These are phyloP conservation scores for Corynespora cassiicola DNA, from an alignment of 2,329 filamentous ascomycete species.

Conservation along the genomic window DNA sequence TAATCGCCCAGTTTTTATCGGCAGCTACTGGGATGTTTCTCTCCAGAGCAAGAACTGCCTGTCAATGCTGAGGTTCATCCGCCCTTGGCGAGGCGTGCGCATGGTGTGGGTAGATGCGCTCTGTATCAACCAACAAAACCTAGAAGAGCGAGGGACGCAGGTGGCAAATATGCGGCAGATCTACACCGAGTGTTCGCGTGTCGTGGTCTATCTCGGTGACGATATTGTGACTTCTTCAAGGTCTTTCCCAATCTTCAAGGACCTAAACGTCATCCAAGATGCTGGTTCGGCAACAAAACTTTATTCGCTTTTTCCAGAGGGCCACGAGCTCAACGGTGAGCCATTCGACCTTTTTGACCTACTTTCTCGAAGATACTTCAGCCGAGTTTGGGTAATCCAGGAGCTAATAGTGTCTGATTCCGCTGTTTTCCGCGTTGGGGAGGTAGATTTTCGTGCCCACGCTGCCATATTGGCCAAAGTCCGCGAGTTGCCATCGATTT, in stretches of 20 bases:
- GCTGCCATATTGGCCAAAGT: background rate
- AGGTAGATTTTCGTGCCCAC: slow-evolving; percentile 9
- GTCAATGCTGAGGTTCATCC: slow-evolving; percentile 24
- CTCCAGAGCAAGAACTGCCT: slow-evolving; percentile 36
- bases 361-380: slow-evolving; percentile 9
- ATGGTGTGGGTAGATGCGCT: slow-evolving; percentile 19
- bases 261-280: slow-evolving; percentile 27
- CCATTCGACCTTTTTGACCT: background rate
- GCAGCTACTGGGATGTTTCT: slow-evolving; percentile 32
- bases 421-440: slow-evolving; percentile 13
- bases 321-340: background rate
- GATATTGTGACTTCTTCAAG: slow-evolving; percentile 22
- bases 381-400: slow-evolving; percentile 17
- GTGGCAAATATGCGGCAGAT: slow-evolving; percentile 19
- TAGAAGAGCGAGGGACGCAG: slow-evolving; percentile 17
- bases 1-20: slow-evolving; percentile 27
- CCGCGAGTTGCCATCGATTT: background rate
- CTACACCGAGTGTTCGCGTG: slow-evolving; percentile 10
- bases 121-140: slow-evolving; percentile 24
- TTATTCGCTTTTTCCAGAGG: too few relatives aligned
- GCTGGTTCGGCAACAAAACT: slow-evolving; percentile 1
- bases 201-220: slow-evolving; percentile 22
- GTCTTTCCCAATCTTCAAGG: too few relatives aligned
- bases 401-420: slow-evolving; percentile 11
- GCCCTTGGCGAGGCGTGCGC: slow-evolving; percentile 11